Conservation (phyloP, 306 rosid genomes). For the Calophaca sinica region DNA sequence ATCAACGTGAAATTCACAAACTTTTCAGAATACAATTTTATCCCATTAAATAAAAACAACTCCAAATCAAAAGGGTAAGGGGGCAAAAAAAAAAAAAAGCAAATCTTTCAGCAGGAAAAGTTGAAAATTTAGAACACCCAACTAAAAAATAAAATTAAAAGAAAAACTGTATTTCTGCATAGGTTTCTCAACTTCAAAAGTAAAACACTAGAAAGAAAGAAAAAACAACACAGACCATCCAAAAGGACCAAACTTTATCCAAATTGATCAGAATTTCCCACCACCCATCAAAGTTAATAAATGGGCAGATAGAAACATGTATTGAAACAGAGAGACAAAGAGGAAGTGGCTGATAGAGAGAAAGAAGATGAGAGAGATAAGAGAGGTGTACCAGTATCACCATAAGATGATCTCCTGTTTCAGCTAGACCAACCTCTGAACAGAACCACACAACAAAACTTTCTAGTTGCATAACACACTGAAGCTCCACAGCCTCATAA, state of each 20-base stretch:
- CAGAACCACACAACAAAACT: slow-evolving; percentile 70
- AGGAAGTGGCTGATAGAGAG: neutral
- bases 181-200: slow-evolving; percentile 41
- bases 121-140: slow-evolving; percentile 32
- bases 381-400: slow-evolving; percentile 54
- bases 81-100: slow-evolving; percentile 2
- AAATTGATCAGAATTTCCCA: slow-evolving; percentile 44
- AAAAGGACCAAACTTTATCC: slow-evolving; percentile 45
- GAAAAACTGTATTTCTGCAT: neutral
- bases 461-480: slow-evolving; percentile 42
- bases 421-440: slow-evolving; percentile 60
- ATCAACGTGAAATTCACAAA: slow-evolving; percentile 43
- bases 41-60: slow-evolving; percentile 24
- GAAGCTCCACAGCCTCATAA: slow-evolving; percentile 73
- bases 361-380: slow-evolving; percentile 40
- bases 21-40: slow-evolving; percentile 31
- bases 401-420: slow-evolving; percentile 55
- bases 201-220: slow-evolving; percentile 13
- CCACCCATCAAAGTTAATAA: slow-evolving; percentile 37
- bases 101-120: neutral
- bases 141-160: neutral
- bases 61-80: neutral
- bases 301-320: slow-evolving; percentile 33
- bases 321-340: slow-evolving; percentile 19
- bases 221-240: slow-evolving; percentile 44